These are phyloP conservation scores for Lactarius sanguifluus DNA, from an alignment of 768 basidiomycete species.

Conservation along the genomic window DNA sequence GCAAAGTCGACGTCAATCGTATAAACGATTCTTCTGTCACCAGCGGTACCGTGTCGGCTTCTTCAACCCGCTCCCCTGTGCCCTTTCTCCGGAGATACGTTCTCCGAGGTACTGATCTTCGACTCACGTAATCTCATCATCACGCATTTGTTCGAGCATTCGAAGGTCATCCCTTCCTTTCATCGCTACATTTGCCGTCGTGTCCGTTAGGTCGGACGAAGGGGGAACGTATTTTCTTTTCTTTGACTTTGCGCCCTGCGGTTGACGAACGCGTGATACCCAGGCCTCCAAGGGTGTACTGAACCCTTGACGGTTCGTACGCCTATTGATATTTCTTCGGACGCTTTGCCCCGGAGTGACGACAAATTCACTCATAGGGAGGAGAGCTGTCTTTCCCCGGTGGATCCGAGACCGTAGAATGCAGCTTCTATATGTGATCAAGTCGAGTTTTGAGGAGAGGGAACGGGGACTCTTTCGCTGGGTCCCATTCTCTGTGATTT, in stretches of 20 bases:
- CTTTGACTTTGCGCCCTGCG: not conserved
- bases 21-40: constrained; percentile 1
- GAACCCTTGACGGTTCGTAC: not conserved
- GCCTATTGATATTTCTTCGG: not conserved
- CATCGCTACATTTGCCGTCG: not conserved
- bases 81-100: not conserved
- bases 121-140: not conserved
- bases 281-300: not conserved
- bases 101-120: not conserved
- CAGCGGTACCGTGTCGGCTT: not conserved
- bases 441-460: not conserved
- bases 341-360: not conserved
- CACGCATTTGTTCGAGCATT: not conserved
- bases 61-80: not conserved
- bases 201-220: not conserved
- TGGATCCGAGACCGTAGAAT: not conserved
- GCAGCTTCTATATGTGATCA: not conserved
- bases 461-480: not conserved
- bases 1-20: constrained; percentile 3
- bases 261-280: not conserved
- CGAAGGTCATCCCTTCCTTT: not conserved
- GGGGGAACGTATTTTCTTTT: not conserved
- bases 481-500: not conserved
- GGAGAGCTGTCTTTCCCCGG: not conserved
- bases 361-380: not conserved